Percentiles rank a stretch among this genome's conserved stretches.
phyloP scores from a whole-genome alignment of 768 basidiomycete species.

The Xerocomus potaroensis region DNA sequence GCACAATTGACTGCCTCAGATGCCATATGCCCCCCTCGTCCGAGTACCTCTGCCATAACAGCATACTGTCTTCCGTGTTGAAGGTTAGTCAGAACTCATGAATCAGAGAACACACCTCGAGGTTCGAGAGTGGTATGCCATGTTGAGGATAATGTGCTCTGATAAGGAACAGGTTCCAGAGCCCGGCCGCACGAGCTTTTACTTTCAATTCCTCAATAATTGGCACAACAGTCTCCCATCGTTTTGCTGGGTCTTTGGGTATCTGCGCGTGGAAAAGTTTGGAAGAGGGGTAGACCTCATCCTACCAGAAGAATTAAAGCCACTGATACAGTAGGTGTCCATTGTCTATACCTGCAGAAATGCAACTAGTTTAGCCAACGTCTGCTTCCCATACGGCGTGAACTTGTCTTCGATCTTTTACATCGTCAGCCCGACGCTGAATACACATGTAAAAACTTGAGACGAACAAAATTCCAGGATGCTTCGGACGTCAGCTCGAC shows the following conservation, averaged over 20 bases:
- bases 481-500: conserved; percentile 75
- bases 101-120: conserved; percentile 60
- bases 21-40: conserved; percentile 75
- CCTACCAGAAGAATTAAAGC: conserved; percentile 39
- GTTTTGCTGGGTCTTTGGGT: conserved; percentile 62
- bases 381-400: conserved; percentile 85
- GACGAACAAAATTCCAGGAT: conserved; percentile 80
- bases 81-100: not conserved
- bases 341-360: conserved; percentile 69
- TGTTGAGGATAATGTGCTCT: conserved; percentile 87
- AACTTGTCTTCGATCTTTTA: conserved; percentile 88
- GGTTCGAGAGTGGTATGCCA: conserved; percentile 87
- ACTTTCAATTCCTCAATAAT: conserved; percentile 80
- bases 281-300: conserved; percentile 81
- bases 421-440: conserved; percentile 5
- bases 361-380: conserved; percentile 71
- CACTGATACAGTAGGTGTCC: not conserved
- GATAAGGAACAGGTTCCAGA: conserved; percentile 98
- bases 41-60: conserved; percentile 95
- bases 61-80: conserved; percentile 62
- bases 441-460: not conserved
- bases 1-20: conserved; percentile 91
- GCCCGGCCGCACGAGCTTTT: conserved; percentile 81
- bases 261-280: conserved; percentile 78
- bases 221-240: conserved; percentile 84